Base-by-base conservation (phyloP, 1,284 basidiomycete genomes). In the Pholiota adiposa region DNA sequence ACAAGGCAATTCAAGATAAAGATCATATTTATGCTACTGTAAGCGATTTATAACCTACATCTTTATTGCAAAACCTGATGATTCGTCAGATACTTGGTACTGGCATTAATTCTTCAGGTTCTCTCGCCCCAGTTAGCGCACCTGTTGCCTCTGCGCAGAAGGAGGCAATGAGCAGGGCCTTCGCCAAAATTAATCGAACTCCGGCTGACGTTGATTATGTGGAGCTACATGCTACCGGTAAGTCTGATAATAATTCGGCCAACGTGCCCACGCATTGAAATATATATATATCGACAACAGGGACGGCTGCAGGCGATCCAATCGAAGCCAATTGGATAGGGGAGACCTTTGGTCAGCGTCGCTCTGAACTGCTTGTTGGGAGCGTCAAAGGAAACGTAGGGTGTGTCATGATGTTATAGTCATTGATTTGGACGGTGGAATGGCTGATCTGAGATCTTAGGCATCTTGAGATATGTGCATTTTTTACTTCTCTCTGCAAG, bases 261-360 rank as follows among this genome's bases (percentile, higher is more conserved):
- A 2, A 41, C 19, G 1, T 18, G n/a, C 4, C 7, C n/a, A 18
- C n/a, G 40, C 16, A 18, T 3, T 41, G 8, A 11, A 41, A 41
- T 2, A 31, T 5, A 7, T 21, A n/a, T n/a, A n/a, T 6, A 19
- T 40, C 14, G 18, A 41, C 7, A 18, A 23, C 23, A 25, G 81
- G 76, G 1, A 81, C 80, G 3, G 71, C 76, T 19, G 67, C 69
- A 18, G 81, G 81, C 3, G 81, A 83, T 63, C 79, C 80, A 2
- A 76, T 73, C 0, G 81, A 82, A 62, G 76, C 75, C 1, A 81
- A 82, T 50, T 75, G 73, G 67, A 77, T 75, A 1, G 80, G 79
- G 0, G 69, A 69, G 21, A n/a, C 36, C 16, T 63, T 48, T 51
- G 46, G 43, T 21, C 43, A 57, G 18, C 54, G 52, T 21, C 21